Conservation (phyloP, 73 alveolate genomes). For the Blepharisma japonicum region DNA sequence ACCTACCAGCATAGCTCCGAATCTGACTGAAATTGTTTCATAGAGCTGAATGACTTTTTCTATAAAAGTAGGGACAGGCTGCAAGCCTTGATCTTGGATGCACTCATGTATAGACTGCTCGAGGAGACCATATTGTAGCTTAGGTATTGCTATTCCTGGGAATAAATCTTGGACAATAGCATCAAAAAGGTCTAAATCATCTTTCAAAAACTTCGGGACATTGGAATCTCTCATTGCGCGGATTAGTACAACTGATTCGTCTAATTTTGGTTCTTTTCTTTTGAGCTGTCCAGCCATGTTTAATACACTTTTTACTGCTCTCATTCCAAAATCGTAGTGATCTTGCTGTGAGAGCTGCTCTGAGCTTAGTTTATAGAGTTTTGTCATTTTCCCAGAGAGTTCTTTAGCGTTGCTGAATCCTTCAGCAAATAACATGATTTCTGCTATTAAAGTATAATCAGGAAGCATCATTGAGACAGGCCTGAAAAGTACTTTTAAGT, state of each 20-base stretch:
- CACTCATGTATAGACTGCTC: conserved; percentile 52
- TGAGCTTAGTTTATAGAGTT: conserved; percentile 91
- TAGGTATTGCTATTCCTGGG: conserved; percentile 81
- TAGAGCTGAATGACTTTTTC: conserved; percentile 81
- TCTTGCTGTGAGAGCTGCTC: conserved; percentile 97
- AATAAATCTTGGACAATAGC: conserved; percentile 80
- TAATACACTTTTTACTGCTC: conserved; percentile 99
- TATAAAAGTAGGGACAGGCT: conserved; percentile 74
- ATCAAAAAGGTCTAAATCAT: conserved; percentile 78
- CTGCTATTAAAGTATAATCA: conserved; percentile 96
- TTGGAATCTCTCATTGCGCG: conserved; percentile 99
- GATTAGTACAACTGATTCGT: conserved; percentile 96
- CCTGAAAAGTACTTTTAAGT: conserved; percentile 94
- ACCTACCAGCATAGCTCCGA: conserved; percentile 96
- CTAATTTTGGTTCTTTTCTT: conserved; percentile 72
- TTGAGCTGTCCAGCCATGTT: conserved; percentile 64
- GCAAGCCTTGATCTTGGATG: conserved; percentile 51
- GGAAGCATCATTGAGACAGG: conserved; percentile 99
- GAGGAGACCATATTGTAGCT: conserved; percentile 56
- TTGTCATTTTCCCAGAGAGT: conserved; percentile 96
- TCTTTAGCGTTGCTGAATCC: conserved; percentile 88
- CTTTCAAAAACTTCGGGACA: conserved; percentile 90
- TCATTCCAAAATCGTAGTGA: conserved; percentile 97
- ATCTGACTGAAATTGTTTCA: conserved; percentile 95
- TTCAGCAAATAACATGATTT: conserved; percentile 94